A percentile compares a stretch with the other conserved stretches of the same genome.
Evolutionary conservation across 1,284 basidiomycete genomes (phyloP).

Genomic region (Xanthoconium separans): DNA sequence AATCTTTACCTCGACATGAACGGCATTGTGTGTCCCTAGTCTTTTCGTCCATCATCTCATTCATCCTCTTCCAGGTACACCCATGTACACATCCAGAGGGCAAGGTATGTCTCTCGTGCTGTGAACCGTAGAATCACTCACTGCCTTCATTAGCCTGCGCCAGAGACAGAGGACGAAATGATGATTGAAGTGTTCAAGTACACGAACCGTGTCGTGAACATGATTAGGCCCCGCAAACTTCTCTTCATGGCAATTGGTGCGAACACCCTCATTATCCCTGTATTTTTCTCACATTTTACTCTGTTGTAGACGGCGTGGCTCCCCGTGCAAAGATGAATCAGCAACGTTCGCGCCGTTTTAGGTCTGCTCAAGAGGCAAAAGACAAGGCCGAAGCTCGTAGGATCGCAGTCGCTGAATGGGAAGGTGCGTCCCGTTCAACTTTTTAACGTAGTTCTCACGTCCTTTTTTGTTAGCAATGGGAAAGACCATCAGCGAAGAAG

Average conservation of each 20-base stretch:
- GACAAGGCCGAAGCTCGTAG: constrained; percentile 88
- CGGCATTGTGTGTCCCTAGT: constrained; percentile 61
- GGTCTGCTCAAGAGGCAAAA: constrained; percentile 91
- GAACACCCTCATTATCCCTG: constrained; percentile 19
- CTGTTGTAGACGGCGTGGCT: constrained; percentile 83
- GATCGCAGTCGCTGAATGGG: constrained; percentile 83
- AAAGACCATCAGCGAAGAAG: constrained; percentile 82
- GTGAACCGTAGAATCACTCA: constrained; percentile 11
- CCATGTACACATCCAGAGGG: constrained; percentile 99
- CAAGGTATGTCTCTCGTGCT: constrained; percentile 50
- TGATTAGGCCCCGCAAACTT: constrained; percentile 93
- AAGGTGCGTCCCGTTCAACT: constrained; percentile 48
- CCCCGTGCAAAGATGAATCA: constrained; percentile 99
- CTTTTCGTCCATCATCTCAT: background rate
- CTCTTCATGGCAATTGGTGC: constrained; percentile 97
- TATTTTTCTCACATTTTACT: constrained; percentile 1
- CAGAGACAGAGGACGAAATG: constrained; percentile 99
- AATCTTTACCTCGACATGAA: constrained; percentile 96
- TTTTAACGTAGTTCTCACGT: constrained; percentile 2
- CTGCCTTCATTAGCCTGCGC: constrained; percentile 64
- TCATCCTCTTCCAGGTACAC: constrained; percentile 65
- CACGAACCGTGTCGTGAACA: constrained; percentile 96
- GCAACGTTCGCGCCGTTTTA: constrained; percentile 94
- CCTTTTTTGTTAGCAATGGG: constrained; percentile 70
- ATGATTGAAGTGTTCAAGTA: constrained; percentile 98